These are phyloP conservation scores for Dothideomycetes sp. DNA, from an alignment of 2,329 filamentous ascomycete species.

Conservation along the genomic window DNA sequence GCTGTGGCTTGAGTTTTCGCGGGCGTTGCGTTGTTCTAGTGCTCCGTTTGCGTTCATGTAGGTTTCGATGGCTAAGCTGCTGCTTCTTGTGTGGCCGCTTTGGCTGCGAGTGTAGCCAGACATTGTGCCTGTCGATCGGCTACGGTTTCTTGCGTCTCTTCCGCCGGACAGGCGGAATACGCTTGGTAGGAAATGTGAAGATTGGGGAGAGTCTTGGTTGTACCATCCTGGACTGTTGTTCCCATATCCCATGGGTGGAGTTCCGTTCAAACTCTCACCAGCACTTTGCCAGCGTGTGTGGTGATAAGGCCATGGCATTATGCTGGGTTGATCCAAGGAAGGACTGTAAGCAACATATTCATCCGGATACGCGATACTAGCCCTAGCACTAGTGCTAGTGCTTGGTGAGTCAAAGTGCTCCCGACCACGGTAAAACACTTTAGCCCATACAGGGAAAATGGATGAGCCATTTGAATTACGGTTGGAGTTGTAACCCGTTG, in stretches of 20 bases:
- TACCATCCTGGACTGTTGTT: background rate
- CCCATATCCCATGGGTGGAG: no score
- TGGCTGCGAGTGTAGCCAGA: background rate
- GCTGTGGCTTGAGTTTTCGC: constrained; percentile 11
- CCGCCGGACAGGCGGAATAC: constrained; percentile 27
- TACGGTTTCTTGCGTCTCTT: constrained; percentile 15
- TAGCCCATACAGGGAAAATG: constrained; percentile 30
- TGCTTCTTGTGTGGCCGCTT: no score
- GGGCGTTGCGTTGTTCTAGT: background rate
- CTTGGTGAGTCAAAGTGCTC: constrained; percentile 17
- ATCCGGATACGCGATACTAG: constrained; percentile 9
- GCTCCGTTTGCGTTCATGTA: constrained; percentile 4
- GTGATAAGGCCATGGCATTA: constrained; percentile 8
- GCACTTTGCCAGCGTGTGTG: constrained; percentile 10
- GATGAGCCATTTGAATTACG: constrained; percentile 21
- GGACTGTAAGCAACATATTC: background rate
- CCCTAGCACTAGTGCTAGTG: constrained; percentile 6
- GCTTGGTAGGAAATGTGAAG: constrained; percentile 26
- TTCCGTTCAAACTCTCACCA: constrained; percentile 5
- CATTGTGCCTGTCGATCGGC: constrained; percentile 11
- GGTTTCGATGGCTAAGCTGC: constrained; percentile 8
- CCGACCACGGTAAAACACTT: constrained; percentile 26
- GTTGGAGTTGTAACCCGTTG: constrained; percentile 20
- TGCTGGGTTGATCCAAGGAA: background rate
- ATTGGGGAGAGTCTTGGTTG: constrained; percentile 14